These are phyloP conservation scores for Suillus clintonianus DNA, from an alignment of 768 basidiomycete species.

Conservation along the genomic window DNA sequence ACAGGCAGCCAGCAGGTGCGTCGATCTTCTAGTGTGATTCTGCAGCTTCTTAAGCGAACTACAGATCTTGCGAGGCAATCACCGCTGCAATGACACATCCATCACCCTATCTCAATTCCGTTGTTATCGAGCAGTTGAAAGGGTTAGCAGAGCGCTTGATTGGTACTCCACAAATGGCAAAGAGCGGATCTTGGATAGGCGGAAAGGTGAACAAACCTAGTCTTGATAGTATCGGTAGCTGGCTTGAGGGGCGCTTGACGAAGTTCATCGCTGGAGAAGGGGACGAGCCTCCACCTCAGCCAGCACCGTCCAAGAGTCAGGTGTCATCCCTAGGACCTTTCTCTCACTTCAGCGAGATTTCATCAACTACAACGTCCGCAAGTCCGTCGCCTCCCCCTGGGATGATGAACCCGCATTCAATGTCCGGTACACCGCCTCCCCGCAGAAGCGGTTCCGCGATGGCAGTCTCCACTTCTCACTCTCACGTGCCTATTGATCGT, in stretches of 20 bases:
- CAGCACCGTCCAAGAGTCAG: constrained; percentile 37
- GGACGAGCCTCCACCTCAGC: constrained; percentile 46
- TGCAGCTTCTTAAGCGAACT: constrained; percentile 12
- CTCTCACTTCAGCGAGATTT: constrained; percentile 90
- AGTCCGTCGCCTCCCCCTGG: constrained; percentile 76
- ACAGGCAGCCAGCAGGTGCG: constrained; percentile 72
- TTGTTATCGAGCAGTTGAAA: constrained; percentile 73
- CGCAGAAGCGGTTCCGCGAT: constrained; percentile 71
- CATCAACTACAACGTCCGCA: constrained; percentile 74
- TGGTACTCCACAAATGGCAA: constrained; percentile 73
- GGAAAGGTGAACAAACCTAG: constrained; percentile 89
- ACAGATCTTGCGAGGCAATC: constrained; percentile 95
- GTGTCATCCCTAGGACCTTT: constrained; percentile 75
- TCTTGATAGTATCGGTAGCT: constrained; percentile 86
- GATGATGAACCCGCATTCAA: constrained; percentile 38
- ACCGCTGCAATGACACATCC: constrained; percentile 59
- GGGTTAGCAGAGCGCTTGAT: constrained; percentile 77
- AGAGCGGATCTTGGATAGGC: constrained; percentile 81
- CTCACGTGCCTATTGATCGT: constrained; percentile 61
- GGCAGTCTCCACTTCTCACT: constrained; percentile 50
- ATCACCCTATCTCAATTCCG: constrained; percentile 67
- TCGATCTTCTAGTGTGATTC: not conserved
- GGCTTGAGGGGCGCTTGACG: constrained; percentile 90
- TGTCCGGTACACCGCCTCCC: constrained; percentile 43
- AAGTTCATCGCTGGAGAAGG: constrained; percentile 94